These are phyloP conservation scores for Aureobasidium sp. DNA, from an alignment of 2,329 filamentous ascomycete species.

Conservation along the genomic window DNA sequence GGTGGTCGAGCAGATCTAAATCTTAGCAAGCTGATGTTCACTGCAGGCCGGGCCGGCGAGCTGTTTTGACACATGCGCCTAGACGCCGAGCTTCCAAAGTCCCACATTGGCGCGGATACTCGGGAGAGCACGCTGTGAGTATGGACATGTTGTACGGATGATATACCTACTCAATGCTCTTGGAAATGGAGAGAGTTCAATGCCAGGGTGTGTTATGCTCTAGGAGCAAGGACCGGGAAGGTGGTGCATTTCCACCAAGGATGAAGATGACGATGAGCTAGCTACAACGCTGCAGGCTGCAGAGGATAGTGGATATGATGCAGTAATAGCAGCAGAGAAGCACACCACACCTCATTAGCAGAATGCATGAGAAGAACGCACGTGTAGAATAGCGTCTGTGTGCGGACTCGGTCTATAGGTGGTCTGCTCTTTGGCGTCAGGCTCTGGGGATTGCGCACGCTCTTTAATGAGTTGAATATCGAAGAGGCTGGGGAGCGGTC, in stretches of 20 bases:
- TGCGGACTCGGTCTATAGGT: too few relatives aligned
- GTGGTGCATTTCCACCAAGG: background rate
- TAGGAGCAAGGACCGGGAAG: background rate
- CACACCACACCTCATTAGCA: background rate
- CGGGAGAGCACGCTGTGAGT: background rate
- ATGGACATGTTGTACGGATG: background rate
- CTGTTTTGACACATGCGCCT: slow-evolving; percentile 8
- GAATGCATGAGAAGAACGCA: background rate
- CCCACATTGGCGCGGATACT: background rate
- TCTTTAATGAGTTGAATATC: background rate
- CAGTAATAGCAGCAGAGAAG: background rate
- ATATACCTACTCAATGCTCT: background rate
- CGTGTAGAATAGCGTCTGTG: background rate
- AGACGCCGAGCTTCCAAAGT: background rate
- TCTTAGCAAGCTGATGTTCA: background rate
- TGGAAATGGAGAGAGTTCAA: background rate
- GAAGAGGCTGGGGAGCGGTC: slow-evolving; percentile 2
- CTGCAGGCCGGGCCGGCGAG: background rate
- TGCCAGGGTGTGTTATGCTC: background rate
- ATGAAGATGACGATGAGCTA: background rate
- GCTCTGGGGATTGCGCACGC: background rate
- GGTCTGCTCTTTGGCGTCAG: background rate
- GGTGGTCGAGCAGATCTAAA: background rate
- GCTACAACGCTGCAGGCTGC: background rate
- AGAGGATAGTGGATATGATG: background rate